Percentiles rank a stretch among this genome's conserved stretches.
Conservation (phyloP, 164 flowering plant species). For the Houttuynia cordata region DNA sequence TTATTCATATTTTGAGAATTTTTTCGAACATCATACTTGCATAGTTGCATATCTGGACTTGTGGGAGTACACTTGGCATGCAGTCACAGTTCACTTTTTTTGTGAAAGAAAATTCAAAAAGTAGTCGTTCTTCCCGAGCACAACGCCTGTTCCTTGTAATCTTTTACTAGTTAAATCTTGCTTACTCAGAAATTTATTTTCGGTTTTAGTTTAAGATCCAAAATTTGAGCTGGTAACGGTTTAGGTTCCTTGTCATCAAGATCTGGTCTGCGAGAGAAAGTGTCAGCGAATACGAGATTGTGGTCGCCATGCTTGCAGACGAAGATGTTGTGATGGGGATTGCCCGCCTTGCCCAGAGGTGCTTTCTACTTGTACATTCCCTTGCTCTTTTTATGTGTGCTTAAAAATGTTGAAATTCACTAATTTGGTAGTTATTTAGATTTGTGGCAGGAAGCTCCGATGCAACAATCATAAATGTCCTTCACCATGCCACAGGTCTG, state of each 20-base stretch:
- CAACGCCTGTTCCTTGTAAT: no score
- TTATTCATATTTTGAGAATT: no score
- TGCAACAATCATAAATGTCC: slow-evolving; percentile 95
- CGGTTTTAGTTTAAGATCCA: background rate
- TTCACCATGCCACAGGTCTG: slow-evolving; percentile 83
- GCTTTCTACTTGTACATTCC: slow-evolving; percentile 8
- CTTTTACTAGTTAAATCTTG: background rate
- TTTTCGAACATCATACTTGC: no score
- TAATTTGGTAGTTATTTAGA: slow-evolving; percentile 25
- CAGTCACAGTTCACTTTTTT: no score
- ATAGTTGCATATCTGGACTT: no score
- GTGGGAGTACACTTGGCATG: no score
- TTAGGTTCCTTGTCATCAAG: slow-evolving; percentile 96
- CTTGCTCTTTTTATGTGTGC: background rate
- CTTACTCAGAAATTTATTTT: background rate
- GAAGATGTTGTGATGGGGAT: slow-evolving; percentile 90
- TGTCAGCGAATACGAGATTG: slow-evolving; percentile 69
- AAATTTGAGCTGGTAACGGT: slow-evolving; percentile 20
- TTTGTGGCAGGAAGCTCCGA: slow-evolving; percentile 77
- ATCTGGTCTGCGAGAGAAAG: slow-evolving; percentile 79
- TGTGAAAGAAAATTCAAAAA: no score
- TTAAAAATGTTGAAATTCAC: background rate
- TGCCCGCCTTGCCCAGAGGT: slow-evolving; percentile 97
- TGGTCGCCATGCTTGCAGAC: slow-evolving; percentile 91
- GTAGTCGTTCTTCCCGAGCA: no score